Evolutionary conservation across 768 basidiomycete species (phyloP).

Genomic region (Lentinula sp.): DNA sequence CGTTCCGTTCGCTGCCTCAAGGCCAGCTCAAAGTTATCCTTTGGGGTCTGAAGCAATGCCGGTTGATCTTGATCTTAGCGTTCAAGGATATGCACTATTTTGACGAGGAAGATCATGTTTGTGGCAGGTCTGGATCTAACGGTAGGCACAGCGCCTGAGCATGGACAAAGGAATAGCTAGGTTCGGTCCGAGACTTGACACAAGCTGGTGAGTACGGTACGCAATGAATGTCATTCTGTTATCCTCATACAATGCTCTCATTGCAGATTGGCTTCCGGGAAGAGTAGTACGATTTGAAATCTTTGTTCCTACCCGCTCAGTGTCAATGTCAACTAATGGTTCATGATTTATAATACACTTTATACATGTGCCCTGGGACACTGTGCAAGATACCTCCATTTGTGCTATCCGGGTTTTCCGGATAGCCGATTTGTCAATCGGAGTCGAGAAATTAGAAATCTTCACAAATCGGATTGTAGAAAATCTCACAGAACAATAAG

Average conservation of each 20-base stretch:
- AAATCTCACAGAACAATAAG: background rate
- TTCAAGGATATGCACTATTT: no score
- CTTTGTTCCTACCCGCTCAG: background rate
- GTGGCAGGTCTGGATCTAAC: no score
- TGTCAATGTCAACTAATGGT: background rate
- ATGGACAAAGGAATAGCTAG: no score
- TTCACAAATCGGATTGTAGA: background rate
- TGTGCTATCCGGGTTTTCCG: background rate
- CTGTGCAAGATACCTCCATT: background rate
- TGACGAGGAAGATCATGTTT: no score
- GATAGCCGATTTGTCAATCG: background rate
- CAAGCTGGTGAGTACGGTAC: background rate
- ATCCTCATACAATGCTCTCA: background rate
- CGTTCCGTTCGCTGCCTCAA: no score
- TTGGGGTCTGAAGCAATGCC: background rate
- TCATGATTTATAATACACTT: no score
- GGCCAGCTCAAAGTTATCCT: background rate
- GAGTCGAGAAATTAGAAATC: background rate
- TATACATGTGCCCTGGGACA: background rate
- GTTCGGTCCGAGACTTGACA: background rate
- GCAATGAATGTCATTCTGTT: background rate
- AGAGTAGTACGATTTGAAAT: background rate
- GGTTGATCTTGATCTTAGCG: background rate
- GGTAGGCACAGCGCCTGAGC: no score
- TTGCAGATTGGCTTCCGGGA: background rate